Evolutionary conservation across 345 rosid species (phyloP).

Genomic region (Rhizophora mangle): DNA sequence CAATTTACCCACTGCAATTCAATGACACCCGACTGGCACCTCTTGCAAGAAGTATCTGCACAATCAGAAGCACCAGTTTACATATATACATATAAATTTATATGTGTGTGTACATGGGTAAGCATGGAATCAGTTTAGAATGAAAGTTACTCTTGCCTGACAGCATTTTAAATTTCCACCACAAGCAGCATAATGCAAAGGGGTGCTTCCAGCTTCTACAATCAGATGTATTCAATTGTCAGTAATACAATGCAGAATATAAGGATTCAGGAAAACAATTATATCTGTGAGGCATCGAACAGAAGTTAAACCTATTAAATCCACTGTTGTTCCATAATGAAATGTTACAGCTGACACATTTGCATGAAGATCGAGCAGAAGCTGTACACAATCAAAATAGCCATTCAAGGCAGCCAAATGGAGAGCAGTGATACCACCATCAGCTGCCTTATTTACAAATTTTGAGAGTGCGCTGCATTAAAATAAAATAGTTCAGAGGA

Average conservation of each 20-base stretch:
- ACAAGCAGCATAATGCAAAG: constrained; percentile 93
- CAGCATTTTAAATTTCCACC: constrained; percentile 94
- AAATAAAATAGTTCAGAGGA: constrained; percentile 3
- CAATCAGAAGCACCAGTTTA: constrained; percentile 5
- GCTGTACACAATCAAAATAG: constrained; percentile 90
- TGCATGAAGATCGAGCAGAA: constrained; percentile 86
- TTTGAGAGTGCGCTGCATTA: constrained; percentile 73
- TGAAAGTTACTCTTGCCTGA: constrained; percentile 53
- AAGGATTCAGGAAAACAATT: constrained; percentile 5
- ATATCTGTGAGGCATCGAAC: not conserved
- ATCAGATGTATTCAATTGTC: constrained; percentile 12
- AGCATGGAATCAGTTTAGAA: not conserved
- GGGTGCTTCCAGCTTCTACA: constrained; percentile 95
- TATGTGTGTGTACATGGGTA: constrained; percentile 4
- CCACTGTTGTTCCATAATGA: constrained; percentile 97
- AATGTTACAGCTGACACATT: constrained; percentile 77
- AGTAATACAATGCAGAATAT: constrained; percentile 1
- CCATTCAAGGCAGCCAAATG: constrained; percentile 97
- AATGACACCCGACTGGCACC: constrained; percentile 73
- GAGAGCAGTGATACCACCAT: constrained; percentile 97
- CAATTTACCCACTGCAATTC: constrained; percentile 79
- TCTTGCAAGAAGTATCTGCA: constrained; percentile 79
- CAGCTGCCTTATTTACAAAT: constrained; percentile 95
- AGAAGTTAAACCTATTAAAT: constrained; percentile 67
- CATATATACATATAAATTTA: not conserved